phyloP scores from a whole-genome alignment of 2,329 filamentous ascomycete genomes.

The Alternaria sp. region DNA sequence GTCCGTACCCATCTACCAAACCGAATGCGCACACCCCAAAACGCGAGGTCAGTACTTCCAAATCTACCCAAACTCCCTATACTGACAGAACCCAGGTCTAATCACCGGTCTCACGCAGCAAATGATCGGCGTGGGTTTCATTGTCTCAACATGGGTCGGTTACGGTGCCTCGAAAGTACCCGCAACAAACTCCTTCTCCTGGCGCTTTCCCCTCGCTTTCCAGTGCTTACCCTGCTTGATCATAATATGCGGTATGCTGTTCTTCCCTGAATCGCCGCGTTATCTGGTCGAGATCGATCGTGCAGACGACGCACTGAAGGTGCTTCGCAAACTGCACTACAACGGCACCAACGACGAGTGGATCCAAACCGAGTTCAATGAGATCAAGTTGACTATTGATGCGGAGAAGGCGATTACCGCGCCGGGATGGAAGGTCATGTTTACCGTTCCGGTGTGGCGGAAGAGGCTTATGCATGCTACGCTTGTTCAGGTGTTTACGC shows the following conservation, averaged over 20 bases:
- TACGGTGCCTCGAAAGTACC: constrained; percentile 51
- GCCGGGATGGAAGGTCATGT: constrained; percentile 63
- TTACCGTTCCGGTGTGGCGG: constrained; percentile 64
- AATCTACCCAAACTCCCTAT: neutral
- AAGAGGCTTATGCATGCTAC: constrained; percentile 67
- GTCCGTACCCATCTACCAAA: constrained; percentile 68
- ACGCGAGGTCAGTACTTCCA: constrained; percentile 55
- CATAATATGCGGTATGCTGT: constrained; percentile 52
- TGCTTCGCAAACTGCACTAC: constrained; percentile 59
- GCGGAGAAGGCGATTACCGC: constrained; percentile 63
- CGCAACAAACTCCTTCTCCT: constrained; percentile 46
- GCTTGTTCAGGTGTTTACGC: constrained; percentile 69
- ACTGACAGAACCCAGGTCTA: constrained; percentile 41
- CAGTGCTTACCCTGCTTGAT: constrained; percentile 54
- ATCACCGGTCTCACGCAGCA: constrained; percentile 64
- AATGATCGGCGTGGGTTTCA: constrained; percentile 64
- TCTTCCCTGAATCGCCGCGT: constrained; percentile 49
- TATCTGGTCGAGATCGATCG: constrained; percentile 56
- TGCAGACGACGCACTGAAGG: constrained; percentile 59
- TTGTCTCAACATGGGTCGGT: constrained; percentile 61
- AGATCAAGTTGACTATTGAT: constrained; percentile 67
- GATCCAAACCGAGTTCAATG: constrained; percentile 63
- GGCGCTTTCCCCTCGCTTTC: constrained; percentile 55
- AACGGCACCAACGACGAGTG: constrained; percentile 63
- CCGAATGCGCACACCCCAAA: constrained; percentile 65